Evolutionary conservation across 78 protist species (phyloP).

Genomic region (Trichosphaerium sp.): DNA sequence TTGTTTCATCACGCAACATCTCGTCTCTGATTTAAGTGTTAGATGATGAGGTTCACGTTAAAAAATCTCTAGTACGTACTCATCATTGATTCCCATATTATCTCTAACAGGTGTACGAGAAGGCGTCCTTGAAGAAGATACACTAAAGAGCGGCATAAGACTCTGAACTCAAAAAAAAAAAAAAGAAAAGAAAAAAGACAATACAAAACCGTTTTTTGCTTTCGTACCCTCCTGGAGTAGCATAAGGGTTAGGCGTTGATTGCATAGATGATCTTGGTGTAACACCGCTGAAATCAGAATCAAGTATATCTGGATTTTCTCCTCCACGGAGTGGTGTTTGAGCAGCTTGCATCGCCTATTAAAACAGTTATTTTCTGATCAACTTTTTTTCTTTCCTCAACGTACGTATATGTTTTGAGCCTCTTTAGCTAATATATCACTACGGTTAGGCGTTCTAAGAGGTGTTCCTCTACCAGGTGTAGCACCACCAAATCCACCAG

Average conservation of each 20-base stretch:
- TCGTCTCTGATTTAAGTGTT: background rate
- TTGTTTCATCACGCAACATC: background rate
- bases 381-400: too few species aligned
- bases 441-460: too few species aligned
- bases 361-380: too few species aligned
- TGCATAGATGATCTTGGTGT: slow-evolving; percentile 14
- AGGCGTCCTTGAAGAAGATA: slow-evolving; percentile 18
- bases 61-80: background rate
- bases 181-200: too few species aligned
- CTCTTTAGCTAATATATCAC: too few species aligned
- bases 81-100: background rate
- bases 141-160: slow-evolving; percentile 22
- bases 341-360: too few species aligned
- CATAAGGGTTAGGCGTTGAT: background rate
- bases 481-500: too few species aligned
- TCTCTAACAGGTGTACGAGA: background rate
- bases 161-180: too few species aligned
- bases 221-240: background rate
- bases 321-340: slow-evolving; percentile 60
- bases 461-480: too few species aligned
- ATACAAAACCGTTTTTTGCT: background rate
- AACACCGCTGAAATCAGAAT: slow-evolving; percentile 16
- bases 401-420: too few species aligned
- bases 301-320: slow-evolving; percentile 10
- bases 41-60: background rate